phyloP scores from a whole-genome alignment of 2,329 filamentous ascomycete species.

The Ceratocystis huliohia region DNA sequence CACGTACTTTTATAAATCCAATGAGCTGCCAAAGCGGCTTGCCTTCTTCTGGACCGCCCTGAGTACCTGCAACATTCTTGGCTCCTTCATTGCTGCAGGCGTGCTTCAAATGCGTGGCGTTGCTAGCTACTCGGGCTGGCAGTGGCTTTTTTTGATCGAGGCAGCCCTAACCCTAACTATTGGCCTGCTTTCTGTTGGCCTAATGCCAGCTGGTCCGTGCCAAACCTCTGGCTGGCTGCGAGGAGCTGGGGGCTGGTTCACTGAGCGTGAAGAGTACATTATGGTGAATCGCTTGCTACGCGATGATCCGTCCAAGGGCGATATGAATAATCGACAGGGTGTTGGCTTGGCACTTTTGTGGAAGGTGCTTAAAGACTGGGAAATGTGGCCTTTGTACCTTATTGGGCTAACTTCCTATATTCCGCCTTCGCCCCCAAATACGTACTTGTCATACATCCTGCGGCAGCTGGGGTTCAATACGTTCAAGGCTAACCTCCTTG shows the following conservation, averaged over 20 bases:
- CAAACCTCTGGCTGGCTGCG: slow-evolving; percentile 45
- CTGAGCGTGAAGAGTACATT: slow-evolving; percentile 46
- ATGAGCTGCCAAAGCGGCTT: slow-evolving; percentile 26
- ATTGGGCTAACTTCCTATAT: slow-evolving; percentile 39
- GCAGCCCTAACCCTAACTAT: slow-evolving; percentile 29
- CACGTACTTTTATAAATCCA: slow-evolving; percentile 28
- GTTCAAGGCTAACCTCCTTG: slow-evolving; percentile 36
- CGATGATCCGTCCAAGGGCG: slow-evolving; percentile 48
- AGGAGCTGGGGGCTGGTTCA: slow-evolving; percentile 49
- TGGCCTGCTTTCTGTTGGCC: slow-evolving; percentile 33
- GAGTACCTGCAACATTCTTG: slow-evolving; percentile 27
- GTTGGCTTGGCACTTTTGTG: slow-evolving; percentile 36
- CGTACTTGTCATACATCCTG: slow-evolving; percentile 36
- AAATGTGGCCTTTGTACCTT: slow-evolving; percentile 47
- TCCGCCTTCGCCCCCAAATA: slow-evolving; percentile 31
- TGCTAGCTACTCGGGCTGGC: slow-evolving; percentile 31
- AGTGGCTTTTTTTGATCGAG: slow-evolving; percentile 27
- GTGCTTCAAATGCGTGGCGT: slow-evolving; percentile 30
- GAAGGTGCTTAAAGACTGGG: slow-evolving; percentile 43
- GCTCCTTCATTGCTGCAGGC: slow-evolving; percentile 36
- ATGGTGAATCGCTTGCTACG: slow-evolving; percentile 48
- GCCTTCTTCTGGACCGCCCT: slow-evolving; percentile 27
- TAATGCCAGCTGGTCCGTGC: slow-evolving; percentile 36
- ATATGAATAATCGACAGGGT: slow-evolving; percentile 45
- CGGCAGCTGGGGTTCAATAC: slow-evolving; percentile 33